Conservation (phyloP, 2,329 filamentous ascomycete genomes). For the Neofusicoccum laricinum region DNA sequence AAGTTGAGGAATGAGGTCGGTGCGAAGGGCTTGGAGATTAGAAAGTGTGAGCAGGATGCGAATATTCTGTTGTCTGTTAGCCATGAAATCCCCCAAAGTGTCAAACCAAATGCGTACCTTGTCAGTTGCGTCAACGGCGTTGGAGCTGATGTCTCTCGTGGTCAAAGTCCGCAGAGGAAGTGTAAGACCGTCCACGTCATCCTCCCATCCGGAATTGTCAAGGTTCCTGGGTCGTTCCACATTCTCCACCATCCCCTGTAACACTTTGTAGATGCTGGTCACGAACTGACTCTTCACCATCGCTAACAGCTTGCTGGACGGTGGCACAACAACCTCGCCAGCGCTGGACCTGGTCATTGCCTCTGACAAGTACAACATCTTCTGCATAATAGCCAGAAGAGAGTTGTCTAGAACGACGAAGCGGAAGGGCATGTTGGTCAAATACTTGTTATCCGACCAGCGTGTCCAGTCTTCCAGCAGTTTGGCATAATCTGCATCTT, state of each 20-base stretch:
- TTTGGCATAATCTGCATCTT: slow-evolving; percentile 89
- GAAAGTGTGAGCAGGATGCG: slow-evolving; percentile 92
- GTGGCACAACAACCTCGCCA: slow-evolving; percentile 80
- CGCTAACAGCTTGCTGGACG: slow-evolving; percentile 81
- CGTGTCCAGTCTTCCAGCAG: slow-evolving; percentile 92
- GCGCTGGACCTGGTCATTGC: slow-evolving; percentile 71
- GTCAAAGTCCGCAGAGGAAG: slow-evolving; percentile 23
- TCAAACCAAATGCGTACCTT: slow-evolving; percentile 25
- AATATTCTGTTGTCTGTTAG: slow-evolving; percentile 61
- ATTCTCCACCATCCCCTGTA: slow-evolving; percentile 96
- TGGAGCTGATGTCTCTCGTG: slow-evolving; percentile 26
- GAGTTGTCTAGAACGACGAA: slow-evolving; percentile 84
- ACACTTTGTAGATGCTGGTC: slow-evolving; percentile 85
- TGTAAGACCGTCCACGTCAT: slow-evolving; percentile 50
- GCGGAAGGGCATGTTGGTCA: slow-evolving; percentile 85
- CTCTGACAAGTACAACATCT: slow-evolving; percentile 89
- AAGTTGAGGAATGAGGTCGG: slow-evolving; percentile 80
- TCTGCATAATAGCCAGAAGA: slow-evolving; percentile 83
- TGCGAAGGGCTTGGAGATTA: slow-evolving; percentile 81
- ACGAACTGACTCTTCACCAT: slow-evolving; percentile 92
- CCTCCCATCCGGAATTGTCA: slow-evolving; percentile 54
- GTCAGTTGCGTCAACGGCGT: slow-evolving; percentile 34
- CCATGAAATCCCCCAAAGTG: not conserved
- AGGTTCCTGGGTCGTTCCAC: slow-evolving; percentile 72
- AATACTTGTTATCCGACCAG: slow-evolving; percentile 74